A percentile compares a stretch with the other conserved stretches of the same genome.
These are phyloP conservation scores for Penicillium lagena DNA, from an alignment of 495 filamentous ascomycete genomes.

Conservation along the genomic window DNA sequence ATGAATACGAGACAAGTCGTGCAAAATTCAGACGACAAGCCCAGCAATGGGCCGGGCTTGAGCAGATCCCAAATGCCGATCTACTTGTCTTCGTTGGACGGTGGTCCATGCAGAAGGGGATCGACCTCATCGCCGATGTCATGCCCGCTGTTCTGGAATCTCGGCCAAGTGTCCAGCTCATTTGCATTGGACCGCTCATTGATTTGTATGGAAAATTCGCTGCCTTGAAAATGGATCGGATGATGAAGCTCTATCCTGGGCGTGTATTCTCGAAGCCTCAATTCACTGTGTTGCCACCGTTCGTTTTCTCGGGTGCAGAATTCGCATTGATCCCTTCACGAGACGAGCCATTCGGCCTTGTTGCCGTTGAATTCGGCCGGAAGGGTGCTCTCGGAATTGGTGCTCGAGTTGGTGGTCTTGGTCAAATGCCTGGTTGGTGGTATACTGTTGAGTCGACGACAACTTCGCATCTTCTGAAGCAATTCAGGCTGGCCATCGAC, in stretches of 20 bases:
- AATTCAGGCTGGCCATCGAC: constrained; percentile 65
- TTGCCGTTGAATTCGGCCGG: constrained; percentile 73
- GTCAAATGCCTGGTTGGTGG: constrained; percentile 78
- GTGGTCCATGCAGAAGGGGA: constrained; percentile 74
- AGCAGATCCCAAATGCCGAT: constrained; percentile 60
- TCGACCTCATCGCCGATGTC: constrained; percentile 73
- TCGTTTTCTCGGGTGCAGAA: constrained; percentile 72
- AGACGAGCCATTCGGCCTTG: constrained; percentile 77
- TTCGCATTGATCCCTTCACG: constrained; percentile 75
- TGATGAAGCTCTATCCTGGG: constrained; percentile 73
- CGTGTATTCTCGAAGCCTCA: constrained; percentile 71
- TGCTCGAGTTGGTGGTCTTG: constrained; percentile 59
- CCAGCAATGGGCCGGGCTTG: constrained; percentile 70
- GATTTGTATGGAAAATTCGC: constrained; percentile 77
- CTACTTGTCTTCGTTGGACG: constrained; percentile 74
- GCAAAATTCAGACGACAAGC: constrained; percentile 58
- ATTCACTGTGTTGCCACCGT: constrained; percentile 68
- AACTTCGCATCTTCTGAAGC: constrained; percentile 61
- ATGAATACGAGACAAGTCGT: constrained; percentile 49
- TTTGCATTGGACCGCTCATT: constrained; percentile 68
- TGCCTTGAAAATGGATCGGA: constrained; percentile 61
- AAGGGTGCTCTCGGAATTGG: constrained; percentile 74
- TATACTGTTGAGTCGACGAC: constrained; percentile 64
- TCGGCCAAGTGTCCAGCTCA: constrained; percentile 59
- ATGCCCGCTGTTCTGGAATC: constrained; percentile 67